Conservation (phyloP, 129 eudicot species). For the Flaveria trinervia region DNA sequence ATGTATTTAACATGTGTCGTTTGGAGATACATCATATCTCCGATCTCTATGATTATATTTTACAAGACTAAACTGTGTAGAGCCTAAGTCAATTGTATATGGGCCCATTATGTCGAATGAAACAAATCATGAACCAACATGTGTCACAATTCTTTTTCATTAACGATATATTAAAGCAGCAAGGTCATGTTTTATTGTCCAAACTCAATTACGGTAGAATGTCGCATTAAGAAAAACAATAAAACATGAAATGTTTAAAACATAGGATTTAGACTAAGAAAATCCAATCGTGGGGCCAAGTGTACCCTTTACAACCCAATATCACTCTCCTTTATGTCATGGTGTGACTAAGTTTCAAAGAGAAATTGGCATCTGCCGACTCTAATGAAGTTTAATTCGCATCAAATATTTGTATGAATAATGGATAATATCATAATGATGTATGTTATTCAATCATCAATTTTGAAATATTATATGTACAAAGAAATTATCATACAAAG, state of each 20-base stretch:
- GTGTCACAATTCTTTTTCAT: neutral
- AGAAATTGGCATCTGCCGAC: conserved; percentile 16
- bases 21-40: too few relatives aligned
- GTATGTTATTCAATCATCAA: neutral
- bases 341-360: neutral
- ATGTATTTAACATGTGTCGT: too few relatives aligned
- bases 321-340: conserved; percentile 3
- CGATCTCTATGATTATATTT: too few relatives aligned
- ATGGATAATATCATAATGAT: neutral
- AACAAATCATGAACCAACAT: conserved; percentile 2
- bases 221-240: neutral
- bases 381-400: neutral
- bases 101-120: neutral
- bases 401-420: neutral
- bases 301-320: conserved; percentile 29
- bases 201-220: neutral
- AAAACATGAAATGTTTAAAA: conserved; percentile 18
- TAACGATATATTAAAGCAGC: neutral
- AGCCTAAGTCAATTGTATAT: neutral
- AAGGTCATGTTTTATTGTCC: conserved; percentile 2
- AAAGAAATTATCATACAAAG: too few relatives aligned
- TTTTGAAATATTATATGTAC: too few relatives aligned
- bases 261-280: conserved; percentile 25
- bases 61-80: too few relatives aligned
- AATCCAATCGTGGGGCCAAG: conserved; percentile 31